A percentile compares a stretch with the other conserved stretches of the same genome.
phyloP scores from a whole-genome alignment of 331 rosid genomes.

The Acacia concinna region DNA sequence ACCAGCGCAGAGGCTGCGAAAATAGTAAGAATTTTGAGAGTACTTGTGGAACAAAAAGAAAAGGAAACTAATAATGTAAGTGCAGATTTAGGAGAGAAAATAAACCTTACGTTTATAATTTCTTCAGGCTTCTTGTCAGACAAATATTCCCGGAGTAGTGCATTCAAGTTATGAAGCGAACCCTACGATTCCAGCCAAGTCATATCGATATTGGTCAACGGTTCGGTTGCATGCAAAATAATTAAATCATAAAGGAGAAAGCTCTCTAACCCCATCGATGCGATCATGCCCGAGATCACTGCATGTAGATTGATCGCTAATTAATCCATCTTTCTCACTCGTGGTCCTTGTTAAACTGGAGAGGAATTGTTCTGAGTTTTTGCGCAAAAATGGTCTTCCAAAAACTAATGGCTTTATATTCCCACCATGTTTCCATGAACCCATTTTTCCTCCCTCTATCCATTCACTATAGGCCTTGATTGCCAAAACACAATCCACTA shows the following conservation, averaged over 20 bases:
- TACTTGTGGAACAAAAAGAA: not conserved
- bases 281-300: conserved; percentile 38
- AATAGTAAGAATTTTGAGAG: not conserved
- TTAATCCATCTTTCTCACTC: conserved; percentile 47
- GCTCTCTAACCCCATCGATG: conserved; percentile 58
- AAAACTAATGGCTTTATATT: conserved; percentile 47
- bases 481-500: conserved; percentile 82
- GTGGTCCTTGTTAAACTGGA: conserved; percentile 45
- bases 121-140: conserved; percentile 74
- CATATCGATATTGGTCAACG: not conserved
- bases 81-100: not conserved
- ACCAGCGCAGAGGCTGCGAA: not conserved
- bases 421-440: conserved; percentile 72
- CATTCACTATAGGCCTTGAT: conserved; percentile 72
- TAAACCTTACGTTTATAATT: conserved; percentile 69
- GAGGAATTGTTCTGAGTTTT: conserved; percentile 60
- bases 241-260: conserved; percentile 12
- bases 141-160: conserved; percentile 65
- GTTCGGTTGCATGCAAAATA: not conserved
- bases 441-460: conserved; percentile 66
- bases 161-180: conserved; percentile 52
- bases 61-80: not conserved
- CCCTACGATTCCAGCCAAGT: conserved; percentile 52
- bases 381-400: conserved; percentile 49
- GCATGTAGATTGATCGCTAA: conserved; percentile 34